Evolutionary conservation across 1,284 basidiomycete species (phyloP).

Genomic region (Apiotrichum siamense): DNA sequence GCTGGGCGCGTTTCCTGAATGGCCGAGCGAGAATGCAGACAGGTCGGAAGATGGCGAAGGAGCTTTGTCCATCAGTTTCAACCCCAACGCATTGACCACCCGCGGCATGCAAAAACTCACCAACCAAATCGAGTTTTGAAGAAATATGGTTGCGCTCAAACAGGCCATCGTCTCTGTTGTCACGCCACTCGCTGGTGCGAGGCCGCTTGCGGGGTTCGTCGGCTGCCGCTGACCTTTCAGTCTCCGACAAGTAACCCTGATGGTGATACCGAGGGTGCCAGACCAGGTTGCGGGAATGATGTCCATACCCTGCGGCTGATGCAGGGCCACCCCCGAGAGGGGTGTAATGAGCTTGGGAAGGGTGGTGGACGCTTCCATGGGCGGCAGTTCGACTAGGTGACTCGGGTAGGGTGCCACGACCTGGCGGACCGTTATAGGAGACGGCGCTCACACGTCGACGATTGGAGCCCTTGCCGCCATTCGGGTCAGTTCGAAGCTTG

Average conservation of each 20-base stretch:
- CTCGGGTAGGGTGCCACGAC: background rate
- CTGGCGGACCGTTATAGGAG: background rate
- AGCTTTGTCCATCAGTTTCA: background rate
- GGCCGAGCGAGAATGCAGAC: slow-evolving; percentile 32
- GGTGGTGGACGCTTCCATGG: background rate
- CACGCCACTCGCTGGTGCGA: slow-evolving; percentile 1
- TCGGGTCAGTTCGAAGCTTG: slow-evolving; percentile 44
- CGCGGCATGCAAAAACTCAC: slow-evolving; percentile 6
- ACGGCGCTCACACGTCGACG: slow-evolving; percentile 7
- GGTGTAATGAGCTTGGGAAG: background rate
- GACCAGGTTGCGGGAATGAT: background rate
- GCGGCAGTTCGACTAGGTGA: background rate
- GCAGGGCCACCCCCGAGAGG: background rate
- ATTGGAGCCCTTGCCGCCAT: slow-evolving; percentile 25
- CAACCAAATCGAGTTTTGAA: slow-evolving; percentile 11
- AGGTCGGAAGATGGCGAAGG: slow-evolving; percentile 29
- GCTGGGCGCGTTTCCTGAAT: background rate
- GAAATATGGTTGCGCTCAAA: slow-evolving; percentile 8
- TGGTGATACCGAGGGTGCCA: background rate
- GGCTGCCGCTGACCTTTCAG: slow-evolving; percentile 1
- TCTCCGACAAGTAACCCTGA: background rate
- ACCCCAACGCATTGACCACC: no score
- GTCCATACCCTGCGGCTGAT: background rate
- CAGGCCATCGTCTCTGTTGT: slow-evolving; percentile 15
- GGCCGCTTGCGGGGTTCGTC: slow-evolving; percentile 6